phyloP scores from a whole-genome alignment of 306 rosid species.

The Cucumis hystrix region DNA sequence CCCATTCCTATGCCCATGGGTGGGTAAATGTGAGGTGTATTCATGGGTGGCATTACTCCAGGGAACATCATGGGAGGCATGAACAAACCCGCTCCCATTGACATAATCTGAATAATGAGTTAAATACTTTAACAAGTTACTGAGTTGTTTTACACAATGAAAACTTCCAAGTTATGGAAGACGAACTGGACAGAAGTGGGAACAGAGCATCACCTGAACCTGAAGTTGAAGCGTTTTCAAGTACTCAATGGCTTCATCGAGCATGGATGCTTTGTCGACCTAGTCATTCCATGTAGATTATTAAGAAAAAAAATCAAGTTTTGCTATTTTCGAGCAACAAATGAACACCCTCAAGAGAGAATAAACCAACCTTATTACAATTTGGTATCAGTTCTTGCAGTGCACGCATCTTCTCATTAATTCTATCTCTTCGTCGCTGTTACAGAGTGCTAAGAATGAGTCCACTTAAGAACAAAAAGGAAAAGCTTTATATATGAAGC shows the following conservation, averaged over 20 bases:
- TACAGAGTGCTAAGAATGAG: conserved; percentile 11
- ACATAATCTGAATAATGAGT: conserved; percentile 55
- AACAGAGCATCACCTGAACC: conserved; percentile 39
- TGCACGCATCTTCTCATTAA: conserved; percentile 87
- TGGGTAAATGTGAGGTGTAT: conserved; percentile 43
- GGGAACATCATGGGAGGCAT: conserved; percentile 76
- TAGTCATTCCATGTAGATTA: conserved; percentile 20
- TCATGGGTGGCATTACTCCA: conserved; percentile 64
- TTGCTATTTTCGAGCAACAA: conserved; percentile 1
- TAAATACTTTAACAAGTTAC: neutral
- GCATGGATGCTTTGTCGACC: conserved; percentile 95
- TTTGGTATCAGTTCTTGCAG: conserved; percentile 88
- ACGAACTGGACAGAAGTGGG: neutral
- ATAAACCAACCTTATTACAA: conserved; percentile 59
- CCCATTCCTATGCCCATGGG: conserved; percentile 55
- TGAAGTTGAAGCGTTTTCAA: conserved; percentile 78
- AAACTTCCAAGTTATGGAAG: neutral
- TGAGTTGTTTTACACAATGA: neutral
- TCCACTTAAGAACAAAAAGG: neutral
- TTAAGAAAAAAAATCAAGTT: neutral
- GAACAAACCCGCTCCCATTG: conserved; percentile 76
- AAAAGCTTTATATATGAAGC: neutral
- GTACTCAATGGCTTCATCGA: conserved; percentile 88
- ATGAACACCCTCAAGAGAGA: conserved; percentile 5
- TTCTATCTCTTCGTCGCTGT: conserved; percentile 79